Conservation (phyloP, 345 rosid genomes). For the Gossypium sturtianum region DNA sequence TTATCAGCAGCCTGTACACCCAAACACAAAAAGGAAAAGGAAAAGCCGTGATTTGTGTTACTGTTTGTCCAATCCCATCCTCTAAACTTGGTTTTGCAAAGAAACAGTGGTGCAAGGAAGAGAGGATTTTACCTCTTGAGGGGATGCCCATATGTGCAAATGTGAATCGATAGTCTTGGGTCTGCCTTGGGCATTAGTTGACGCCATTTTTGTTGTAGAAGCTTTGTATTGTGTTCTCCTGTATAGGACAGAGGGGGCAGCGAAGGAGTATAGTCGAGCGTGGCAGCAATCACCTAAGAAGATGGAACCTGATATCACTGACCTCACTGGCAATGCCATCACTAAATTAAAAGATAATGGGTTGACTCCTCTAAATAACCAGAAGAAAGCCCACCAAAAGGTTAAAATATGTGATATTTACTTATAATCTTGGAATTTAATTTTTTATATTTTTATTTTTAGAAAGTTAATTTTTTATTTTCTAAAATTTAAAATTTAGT, state of each 20-base stretch:
- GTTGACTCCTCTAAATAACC: not conserved
- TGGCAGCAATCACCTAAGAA: not conserved
- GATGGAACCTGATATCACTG: slow-evolving; percentile 13
- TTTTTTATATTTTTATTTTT: too few species aligned
- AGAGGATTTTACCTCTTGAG: slow-evolving; percentile 49
- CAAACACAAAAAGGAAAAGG: not conserved
- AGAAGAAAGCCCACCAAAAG: not conserved
- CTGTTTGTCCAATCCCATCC: not conserved
- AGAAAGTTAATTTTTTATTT: too few species aligned
- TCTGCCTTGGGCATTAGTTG: slow-evolving; percentile 24
- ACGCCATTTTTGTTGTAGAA: slow-evolving; percentile 44
- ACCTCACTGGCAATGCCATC: slow-evolving; percentile 20
- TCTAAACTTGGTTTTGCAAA: not conserved
- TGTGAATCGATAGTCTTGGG: slow-evolving; percentile 71
- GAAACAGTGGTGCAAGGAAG: not conserved
- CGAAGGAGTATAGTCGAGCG: not conserved
- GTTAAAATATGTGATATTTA: too few species aligned
- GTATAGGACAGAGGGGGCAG: not conserved
- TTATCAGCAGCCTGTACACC: slow-evolving; percentile 53
- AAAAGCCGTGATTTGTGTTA: not conserved
- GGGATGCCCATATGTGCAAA: slow-evolving; percentile 92
- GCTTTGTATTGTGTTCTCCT: slow-evolving; percentile 13
- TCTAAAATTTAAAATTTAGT: too few species aligned
- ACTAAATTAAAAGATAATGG: not conserved
- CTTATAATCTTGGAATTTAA: too few species aligned